Base-by-base conservation (phyloP, 2,329 filamentous ascomycete genomes). In the Colletotrichum filicis region DNA sequence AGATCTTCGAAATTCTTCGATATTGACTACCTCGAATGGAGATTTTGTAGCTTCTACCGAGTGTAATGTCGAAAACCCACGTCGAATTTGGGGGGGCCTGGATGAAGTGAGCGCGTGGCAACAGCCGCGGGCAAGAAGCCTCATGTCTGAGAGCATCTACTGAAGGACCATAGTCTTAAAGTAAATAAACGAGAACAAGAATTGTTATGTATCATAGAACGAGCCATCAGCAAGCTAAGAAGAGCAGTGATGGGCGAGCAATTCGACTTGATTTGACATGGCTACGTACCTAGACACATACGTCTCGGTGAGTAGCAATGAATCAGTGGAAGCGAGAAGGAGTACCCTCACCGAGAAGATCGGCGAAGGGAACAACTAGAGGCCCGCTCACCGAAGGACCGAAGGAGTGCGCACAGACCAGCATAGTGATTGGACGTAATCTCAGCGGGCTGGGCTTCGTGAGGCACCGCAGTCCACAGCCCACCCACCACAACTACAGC, bases 401-500 rank as follows among this genome's bases (percentile, higher is more conserved):
- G 16, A 42, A 19, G 14, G 14, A 8, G 4, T 1, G 30, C 22
- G 71, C 62, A 71, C 71, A 52, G 71, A 59, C 68, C 71, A 35
- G 4, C 2, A 7, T 19, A 52, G 30, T 72, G 68, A 70, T 65
- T 65, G 60, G 66, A 30, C 49, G 61, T 49, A 67, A 67, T 68
- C 62, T 71, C 62, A 74, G 62, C 68, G 71, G 71, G 71, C 71
- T 67, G 62, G 71, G 66, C 56, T 65, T 62, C 68, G 71, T 71
- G 66, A 72, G 71, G 68, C 71, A 72, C 62, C 62, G 52, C 68
- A 26, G 57, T 68, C 62, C 71, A 68, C 68, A 62, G 63, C 68
- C 70, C 68, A 73, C 70, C 66, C 70, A 71, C 71, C 62, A 74
- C 37, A 55, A 68, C 68, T 74, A 72, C 52, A 71, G 71, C 67